Evolutionary conservation across 129 eudicot genomes (phyloP).

Genomic region (Apium graveolens): DNA sequence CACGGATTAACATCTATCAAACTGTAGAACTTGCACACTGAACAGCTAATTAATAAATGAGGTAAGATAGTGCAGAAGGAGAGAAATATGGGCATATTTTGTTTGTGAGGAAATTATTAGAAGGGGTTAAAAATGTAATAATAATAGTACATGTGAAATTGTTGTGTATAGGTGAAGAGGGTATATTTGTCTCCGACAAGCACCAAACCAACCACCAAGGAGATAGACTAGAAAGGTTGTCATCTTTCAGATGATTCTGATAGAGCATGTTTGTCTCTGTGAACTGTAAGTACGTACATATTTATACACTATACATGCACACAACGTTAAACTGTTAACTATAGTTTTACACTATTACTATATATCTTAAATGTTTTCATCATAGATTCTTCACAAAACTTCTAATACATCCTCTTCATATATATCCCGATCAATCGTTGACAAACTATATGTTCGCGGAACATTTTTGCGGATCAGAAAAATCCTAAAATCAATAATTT

Average conservation of each 20-base stretch:
- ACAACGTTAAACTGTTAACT: not conserved
- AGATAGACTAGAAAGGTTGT: slow-evolving; percentile 1
- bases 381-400: not conserved
- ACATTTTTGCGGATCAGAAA: no score
- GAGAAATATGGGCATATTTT: not conserved
- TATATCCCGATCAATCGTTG: no score
- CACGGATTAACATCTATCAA: no score
- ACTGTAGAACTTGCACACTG: not conserved
- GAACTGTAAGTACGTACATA: not conserved
- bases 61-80: not conserved
- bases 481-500: no score
- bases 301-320: not conserved
- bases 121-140: not conserved
- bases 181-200: slow-evolving; percentile 6
- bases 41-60: not conserved
- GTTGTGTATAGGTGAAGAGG: slow-evolving; percentile 1
- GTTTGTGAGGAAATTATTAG: not conserved
- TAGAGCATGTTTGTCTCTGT: slow-evolving; percentile 9
- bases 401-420: no score
- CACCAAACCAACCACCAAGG: not conserved
- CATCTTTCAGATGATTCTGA: slow-evolving; percentile 5
- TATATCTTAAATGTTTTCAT: not conserved
- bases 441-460: no score
- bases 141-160: not conserved
- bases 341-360: not conserved